Base-by-base conservation (phyloP, 768 basidiomycete genomes). In the Lentinula raphanica region DNA sequence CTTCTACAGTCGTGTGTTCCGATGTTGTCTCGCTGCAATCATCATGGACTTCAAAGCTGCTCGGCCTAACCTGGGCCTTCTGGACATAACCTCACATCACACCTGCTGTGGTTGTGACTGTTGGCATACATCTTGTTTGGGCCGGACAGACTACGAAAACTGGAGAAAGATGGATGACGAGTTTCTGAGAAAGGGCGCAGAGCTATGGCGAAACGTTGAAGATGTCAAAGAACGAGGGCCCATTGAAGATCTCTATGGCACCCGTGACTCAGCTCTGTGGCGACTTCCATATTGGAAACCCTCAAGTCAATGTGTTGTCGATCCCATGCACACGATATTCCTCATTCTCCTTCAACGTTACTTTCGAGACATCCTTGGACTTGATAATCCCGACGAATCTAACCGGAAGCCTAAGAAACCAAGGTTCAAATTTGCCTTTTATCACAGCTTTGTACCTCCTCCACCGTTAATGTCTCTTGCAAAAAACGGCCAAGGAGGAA, bases 231-330 rank as follows among this genome's bases (percentile, higher is more conserved):
- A 51, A 9, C 35, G 35, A 2, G 59, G 63, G 12, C 38, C 31
- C 2, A 57, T 71, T 4, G 65, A 65, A 54, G 42, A 65, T 2
- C 36, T 60, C 15, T 51, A 61, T 50, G 71, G 71, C n/a, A 45
- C 67, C 27, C 65, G 68, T 2, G 69, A 64, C 66, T 65, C 66
- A 12, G 65, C 67, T 53, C 27, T 74, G 1, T 66, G 71, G 57
- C 58, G 68, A 0, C 64, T 78, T 0, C 61, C 65, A 1, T 77
- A 77, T 59, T 77, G 72, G 72, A 65, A 76, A 48, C 70, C 71
- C 1, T 62, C 66, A 12, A 56, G 56, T 0, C 70, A 66, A 59
- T 55, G 66, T 6, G 65, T 73, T 13, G 58, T 76, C 35, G 74
- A 76, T 59, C 55, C 63, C 3, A 76, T 76, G 74, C 76, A 77